These are phyloP conservation scores for Gossypium lobatum DNA, from an alignment of 441 rosid species.

Conservation along the genomic window DNA sequence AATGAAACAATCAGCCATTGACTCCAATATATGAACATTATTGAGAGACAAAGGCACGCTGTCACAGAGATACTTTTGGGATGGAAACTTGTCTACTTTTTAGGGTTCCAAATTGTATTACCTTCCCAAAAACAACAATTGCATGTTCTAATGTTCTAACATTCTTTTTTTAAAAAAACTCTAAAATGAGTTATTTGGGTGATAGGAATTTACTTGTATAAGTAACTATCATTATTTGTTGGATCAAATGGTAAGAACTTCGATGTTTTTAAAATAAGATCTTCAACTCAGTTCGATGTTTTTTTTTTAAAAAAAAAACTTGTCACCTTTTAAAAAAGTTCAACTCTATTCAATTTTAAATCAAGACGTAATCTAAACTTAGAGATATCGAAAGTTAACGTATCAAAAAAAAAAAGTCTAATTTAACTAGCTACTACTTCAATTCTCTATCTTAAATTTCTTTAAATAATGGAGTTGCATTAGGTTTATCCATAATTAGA, in stretches of 20 bases:
- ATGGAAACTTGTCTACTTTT: constrained; percentile 8
- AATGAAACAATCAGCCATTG: constrained; percentile 22
- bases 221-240: no score
- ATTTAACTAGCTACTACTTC: not conserved
- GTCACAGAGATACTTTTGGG: not conserved
- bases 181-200: constrained; percentile 27
- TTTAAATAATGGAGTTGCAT: not conserved
- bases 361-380: no score
- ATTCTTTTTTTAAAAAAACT: constrained; percentile 16
- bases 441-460: not conserved
- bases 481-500: not conserved
- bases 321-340: no score
- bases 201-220: not conserved
- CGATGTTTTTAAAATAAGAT: no score
- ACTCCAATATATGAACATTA: constrained; percentile 11
- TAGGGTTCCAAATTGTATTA: not conserved
- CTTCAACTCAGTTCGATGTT: no score
- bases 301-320: no score
- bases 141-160: constrained; percentile 33
- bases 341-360: no score
- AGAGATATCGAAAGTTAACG: no score
- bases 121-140: not conserved
- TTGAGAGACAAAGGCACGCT: not conserved
- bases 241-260: no score
- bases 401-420: no score